Evolutionary conservation across 805 yeast species (phyloP).

Genomic region (Ogataea parapolymorpha): DNA sequence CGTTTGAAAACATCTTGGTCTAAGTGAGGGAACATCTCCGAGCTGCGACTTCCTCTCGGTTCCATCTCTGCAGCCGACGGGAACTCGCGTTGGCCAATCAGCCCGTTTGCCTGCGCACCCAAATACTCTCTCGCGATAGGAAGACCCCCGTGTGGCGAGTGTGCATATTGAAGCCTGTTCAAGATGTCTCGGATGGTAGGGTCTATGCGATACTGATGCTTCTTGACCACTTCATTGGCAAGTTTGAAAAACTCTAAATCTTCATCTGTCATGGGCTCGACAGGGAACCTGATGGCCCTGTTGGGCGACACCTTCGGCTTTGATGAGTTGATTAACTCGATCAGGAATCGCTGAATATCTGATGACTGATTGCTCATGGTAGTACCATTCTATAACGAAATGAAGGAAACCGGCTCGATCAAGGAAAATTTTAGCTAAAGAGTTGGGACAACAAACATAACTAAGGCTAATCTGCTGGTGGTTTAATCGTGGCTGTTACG

Average conservation of each 20-base stretch:
- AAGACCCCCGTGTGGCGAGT: conserved; percentile 57
- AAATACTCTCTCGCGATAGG: conserved; percentile 30
- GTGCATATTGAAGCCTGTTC: conserved; percentile 54
- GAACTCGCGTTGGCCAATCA: conserved; percentile 7
- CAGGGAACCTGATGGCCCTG: conserved; percentile 18
- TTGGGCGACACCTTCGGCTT: conserved; percentile 26
- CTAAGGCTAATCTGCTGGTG: background rate
- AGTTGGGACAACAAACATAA: background rate
- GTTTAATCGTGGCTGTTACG: conserved; percentile 6
- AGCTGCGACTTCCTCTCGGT: conserved; percentile 3
- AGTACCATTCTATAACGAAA: background rate
- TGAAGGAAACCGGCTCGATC: background rate
- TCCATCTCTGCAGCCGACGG: background rate
- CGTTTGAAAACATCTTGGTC: conserved; percentile 8
- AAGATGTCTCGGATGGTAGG: conserved; percentile 62
- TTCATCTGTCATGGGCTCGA: conserved; percentile 37
- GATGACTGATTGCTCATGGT: conserved; percentile 12
- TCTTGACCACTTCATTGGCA: conserved; percentile 58
- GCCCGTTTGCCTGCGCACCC: conserved; percentile 4
- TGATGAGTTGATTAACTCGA: conserved; percentile 28
- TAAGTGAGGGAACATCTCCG: conserved; percentile 12
- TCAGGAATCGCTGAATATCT: conserved; percentile 23
- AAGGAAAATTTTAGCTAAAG: background rate
- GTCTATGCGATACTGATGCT: conserved; percentile 45
- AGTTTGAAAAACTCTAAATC: conserved; percentile 54